A percentile compares a stretch with the other conserved stretches of the same genome.
Conservation (phyloP, 805 yeast species). For the Kluyveromyces lactis region DNA sequence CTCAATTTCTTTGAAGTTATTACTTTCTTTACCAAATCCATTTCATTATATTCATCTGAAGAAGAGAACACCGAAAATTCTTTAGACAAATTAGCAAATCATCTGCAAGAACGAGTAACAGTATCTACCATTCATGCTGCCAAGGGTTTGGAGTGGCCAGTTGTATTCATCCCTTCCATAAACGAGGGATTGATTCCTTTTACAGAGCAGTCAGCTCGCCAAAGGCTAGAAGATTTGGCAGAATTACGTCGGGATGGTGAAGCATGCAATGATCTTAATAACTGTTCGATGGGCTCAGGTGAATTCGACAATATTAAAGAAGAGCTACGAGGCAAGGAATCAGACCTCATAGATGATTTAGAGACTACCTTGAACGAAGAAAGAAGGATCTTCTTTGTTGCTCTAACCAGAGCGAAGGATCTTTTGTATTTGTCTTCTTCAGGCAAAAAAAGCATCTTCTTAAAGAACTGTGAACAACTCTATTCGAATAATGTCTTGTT, state of each 20-base stretch:
- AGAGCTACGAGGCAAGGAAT: background rate
- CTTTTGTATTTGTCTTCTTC: conserved; percentile 37
- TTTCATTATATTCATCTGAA: conserved; percentile 28
- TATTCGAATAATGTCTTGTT: background rate
- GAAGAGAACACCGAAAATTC: conserved; percentile 6
- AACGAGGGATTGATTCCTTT: conserved; percentile 59
- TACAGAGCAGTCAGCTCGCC: background rate
- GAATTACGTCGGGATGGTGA: background rate
- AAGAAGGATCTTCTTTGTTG: conserved; percentile 79
- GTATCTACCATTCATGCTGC: conserved; percentile 87
- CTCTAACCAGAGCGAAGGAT: conserved; percentile 72
- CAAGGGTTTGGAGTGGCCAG: conserved; percentile 94
- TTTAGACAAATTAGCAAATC: background rate
- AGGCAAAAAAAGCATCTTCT: conserved; percentile 1
- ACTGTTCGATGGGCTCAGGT: too few relatives aligned
- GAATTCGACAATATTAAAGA: background rate
- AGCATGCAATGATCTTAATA: background rate
- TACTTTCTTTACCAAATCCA: conserved; percentile 30
- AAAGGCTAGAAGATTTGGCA: conserved; percentile 1
- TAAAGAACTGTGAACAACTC: conserved; percentile 1
- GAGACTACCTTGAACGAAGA: conserved; percentile 46
- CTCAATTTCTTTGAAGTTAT: conserved; percentile 13
- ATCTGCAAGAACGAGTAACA: conserved; percentile 25
- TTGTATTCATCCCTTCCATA: conserved; percentile 73
- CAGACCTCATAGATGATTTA: background rate